Evolutionary conservation across 1,284 basidiomycete genomes (phyloP).

Genomic region (Boletus sp.): DNA sequence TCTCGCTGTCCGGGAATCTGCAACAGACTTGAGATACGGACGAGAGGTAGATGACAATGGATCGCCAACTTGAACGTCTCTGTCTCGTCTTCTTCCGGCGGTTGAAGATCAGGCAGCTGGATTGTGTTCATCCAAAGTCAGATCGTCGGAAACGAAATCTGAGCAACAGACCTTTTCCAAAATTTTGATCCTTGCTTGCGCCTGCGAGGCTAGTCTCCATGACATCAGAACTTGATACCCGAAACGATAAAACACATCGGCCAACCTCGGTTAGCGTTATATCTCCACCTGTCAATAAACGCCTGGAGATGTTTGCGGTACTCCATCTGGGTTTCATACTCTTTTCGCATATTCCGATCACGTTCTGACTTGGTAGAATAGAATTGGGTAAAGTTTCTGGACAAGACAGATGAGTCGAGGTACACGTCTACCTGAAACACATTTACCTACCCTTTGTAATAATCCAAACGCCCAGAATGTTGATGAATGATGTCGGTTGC

Average conservation of each 20-base stretch:
- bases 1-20: slow-evolving; percentile 91
- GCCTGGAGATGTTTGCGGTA: slow-evolving; percentile 96
- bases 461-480: slow-evolving; percentile 93
- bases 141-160: background rate
- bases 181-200: slow-evolving; percentile 98
- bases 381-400: slow-evolving; percentile 97
- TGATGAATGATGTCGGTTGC: slow-evolving; percentile 98
- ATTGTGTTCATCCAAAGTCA: background rate
- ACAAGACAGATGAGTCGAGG: slow-evolving; percentile 20
- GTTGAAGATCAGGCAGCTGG: slow-evolving; percentile 88
- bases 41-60: background rate
- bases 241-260: background rate
- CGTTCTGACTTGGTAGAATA: slow-evolving; percentile 98
- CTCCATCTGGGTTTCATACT: slow-evolving; percentile 94
- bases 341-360: slow-evolving; percentile 87
- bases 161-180: slow-evolving; percentile 76
- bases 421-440: background rate
- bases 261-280: slow-evolving; percentile 86
- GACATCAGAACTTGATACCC: slow-evolving; percentile 5
- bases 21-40: background rate
- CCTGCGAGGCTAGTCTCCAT: slow-evolving; percentile 73
- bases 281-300: slow-evolving; percentile 97
- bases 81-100: slow-evolving; percentile 88
- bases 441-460: slow-evolving; percentile 78
- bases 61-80: slow-evolving; percentile 79